phyloP scores from a whole-genome alignment of 1,139 yeast genomes.

The Fermentozyma sake region DNA sequence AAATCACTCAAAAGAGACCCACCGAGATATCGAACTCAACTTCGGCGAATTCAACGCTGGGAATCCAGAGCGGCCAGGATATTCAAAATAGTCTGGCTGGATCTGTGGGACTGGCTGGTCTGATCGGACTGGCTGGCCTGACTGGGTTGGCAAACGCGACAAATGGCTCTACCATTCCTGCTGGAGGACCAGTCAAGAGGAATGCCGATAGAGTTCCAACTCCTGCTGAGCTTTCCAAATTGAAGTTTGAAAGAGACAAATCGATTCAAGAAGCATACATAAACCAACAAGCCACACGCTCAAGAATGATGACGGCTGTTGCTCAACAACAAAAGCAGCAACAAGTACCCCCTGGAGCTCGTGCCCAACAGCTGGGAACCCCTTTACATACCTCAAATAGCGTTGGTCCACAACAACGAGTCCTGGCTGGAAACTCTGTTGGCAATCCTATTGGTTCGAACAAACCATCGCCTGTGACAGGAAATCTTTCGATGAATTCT shows the following conservation, averaged over 20 bases:
- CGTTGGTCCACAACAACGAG: constrained; percentile 9
- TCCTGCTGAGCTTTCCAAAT: constrained; percentile 75
- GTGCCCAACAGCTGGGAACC: constrained; percentile 2
- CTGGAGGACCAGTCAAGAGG: constrained; percentile 15
- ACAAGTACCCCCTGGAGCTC: constrained; percentile 7
- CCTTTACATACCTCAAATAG: constrained; percentile 2
- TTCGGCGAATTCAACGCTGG: constrained; percentile 3
- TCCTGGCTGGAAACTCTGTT: constrained; percentile 4
- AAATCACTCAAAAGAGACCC: constrained; percentile 28
- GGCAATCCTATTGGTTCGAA: constrained; percentile 1
- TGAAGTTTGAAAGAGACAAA: constrained; percentile 83
- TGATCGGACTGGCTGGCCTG: no score
- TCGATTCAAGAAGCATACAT: constrained; percentile 71
- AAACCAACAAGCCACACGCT: constrained; percentile 45
- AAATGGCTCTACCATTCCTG: constrained; percentile 4
- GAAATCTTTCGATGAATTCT: not conserved
- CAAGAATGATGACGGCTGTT: constrained; percentile 39
- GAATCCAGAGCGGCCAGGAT: no score
- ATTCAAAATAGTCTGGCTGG: constrained; percentile 1
- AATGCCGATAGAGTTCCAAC: constrained; percentile 51
- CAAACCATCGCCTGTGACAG: not conserved
- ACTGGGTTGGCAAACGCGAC: constrained; percentile 3
- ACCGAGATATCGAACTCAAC: constrained; percentile 35
- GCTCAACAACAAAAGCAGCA: constrained; percentile 29
- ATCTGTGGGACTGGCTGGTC: not conserved